Base-by-base conservation (phyloP, 176 grass and related monocot species). In the Rhynchospora pubera region DNA sequence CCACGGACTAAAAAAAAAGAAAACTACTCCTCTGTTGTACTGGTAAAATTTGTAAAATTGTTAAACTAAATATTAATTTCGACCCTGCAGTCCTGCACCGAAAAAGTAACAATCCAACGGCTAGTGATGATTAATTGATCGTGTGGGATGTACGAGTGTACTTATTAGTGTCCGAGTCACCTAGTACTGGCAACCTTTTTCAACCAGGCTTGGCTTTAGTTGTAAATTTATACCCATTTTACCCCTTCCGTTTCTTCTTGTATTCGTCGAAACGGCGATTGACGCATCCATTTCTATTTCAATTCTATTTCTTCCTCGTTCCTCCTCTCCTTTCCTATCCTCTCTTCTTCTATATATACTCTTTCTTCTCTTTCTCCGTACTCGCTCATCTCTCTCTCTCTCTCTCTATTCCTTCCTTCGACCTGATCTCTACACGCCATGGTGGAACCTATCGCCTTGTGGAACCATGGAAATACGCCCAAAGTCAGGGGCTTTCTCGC, bases 401-500 rank as follows among this genome's bases (percentile, higher is more conserved):
- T 15, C 32, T 15, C 16, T 63, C 61, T 15, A 59, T 26, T 8
- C 15, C 77, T 80, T 11, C 48, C 51, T 10, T 13, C 30, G 0
- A 57, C 6, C 13, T 16, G 34, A 39, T 2, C 1, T 39, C 34
- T 39, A 39, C 34, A 75, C 65, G 62, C 66, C 34, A 75, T 84
- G 69, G 65, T 9, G 6, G 69, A 65, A 44, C 60, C 65, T 9
- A 9, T 30, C 7, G 62, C 21, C 12, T 32, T 65, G 12, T 82
- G 60, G 79, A 26, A 11, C 7, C 50, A 66, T 16, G 59, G 61
- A 28, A 82, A 67, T 53, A 52, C 44, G 12, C 12, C 53, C 13
- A 82, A 82, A 82, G 7, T 82, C 21, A 91, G 87, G 9, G 86
- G 62, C 16, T 97, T 97, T 82, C 26, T 91, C 45, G 87, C 85